Evolutionary conservation across 163 green algal genomes (phyloP), one percentile per base, ranked within the genome.

Genomic region (Prototheca cutis): DNA sequence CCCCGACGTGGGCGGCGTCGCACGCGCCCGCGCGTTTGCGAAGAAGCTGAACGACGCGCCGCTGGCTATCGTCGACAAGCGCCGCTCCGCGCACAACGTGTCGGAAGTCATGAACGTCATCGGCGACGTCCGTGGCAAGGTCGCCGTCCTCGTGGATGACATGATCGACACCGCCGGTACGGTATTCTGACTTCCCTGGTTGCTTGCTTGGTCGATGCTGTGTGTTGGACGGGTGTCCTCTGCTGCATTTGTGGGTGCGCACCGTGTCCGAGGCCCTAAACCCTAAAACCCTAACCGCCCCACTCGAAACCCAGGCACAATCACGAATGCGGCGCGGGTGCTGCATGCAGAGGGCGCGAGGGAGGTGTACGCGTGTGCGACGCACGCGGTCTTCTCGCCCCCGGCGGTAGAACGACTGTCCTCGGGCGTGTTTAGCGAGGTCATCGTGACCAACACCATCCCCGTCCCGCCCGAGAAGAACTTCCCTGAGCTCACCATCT

Each of bases 121-220:
- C 61, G 93, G 93, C 18, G 93, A 99, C 64, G 93, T 99, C 24
- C 70, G 81, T 23, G 93, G 89, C 71, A 98, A 99, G 84, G 88
- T 97, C 57, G 89, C 87, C 1, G 88, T 99, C 55, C 87, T 99
- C 65, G 89, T 99, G 54, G 93, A 99, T 70, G 93, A 99, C 83
- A 98, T 99, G 93, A 98, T 99, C 52, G 93, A 99, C 81, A 99
- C 93, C 1, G 91, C 90, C 6, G n/a, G n/a, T n/a, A n/a, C n/a
- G 62, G 61, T 74, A 49, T 23, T 76, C 58, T 21, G 49, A 17
- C 25, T n/a, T 55, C n/a, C n/a, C n/a, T n/a, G n/a, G n/a, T n/a
- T n/a, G n/a, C n/a, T n/a, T n/a, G n/a, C n/a, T n/a, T n/a, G n/a
- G n/a, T n/a, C n/a, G 32, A 23, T 17, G 23, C 51, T 24, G 13